Base-by-base conservation (phyloP, 495 filamentous ascomycete genomes). In the Penicillium canariense region DNA sequence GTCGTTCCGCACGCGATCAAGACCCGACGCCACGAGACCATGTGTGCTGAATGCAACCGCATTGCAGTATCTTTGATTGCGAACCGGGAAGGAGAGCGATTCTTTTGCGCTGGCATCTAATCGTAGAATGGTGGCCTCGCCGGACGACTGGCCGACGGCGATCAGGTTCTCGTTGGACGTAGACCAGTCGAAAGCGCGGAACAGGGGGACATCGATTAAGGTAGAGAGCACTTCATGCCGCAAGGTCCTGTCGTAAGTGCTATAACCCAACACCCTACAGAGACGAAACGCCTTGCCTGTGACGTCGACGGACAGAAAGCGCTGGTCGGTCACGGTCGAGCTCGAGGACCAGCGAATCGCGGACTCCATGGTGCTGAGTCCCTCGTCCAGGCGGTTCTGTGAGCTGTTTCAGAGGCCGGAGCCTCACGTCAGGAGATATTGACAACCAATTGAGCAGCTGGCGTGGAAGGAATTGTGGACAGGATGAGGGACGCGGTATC, bases 111-210 rank as follows among this genome's bases (percentile, higher is more conserved):
- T 76, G 46, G 85, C 81, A 58, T 90, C 83, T 43, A 97, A 80
- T 44, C 87, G 83, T 54, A 97, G 68, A 22, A 98, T 80, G 43
- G 87, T 87, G 53, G 91, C 88, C 59, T 94, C 85, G 27, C 94
- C 95, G 45, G 87, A 89, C 10, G 84, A 81, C 59, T 90, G 88
- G 25, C 94, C 94, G 14, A 97, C 84, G 25, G 88, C 91, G 36
- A 97, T 82, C 36, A 97, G 76, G 44, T 85, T 85, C 69, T 84
- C 83, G 56, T 89, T 78, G 15, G 79, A 77, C 9, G 89, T 86
- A 0, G 95, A 96, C 94, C 95, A 97, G 74, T 97, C 94, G 71
- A 96, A 97, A 25, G 92, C 90, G 46, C 86, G 90, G 63, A 96
- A 86, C 7, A 82, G 77, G n/a, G 91, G 91, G 15, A 97, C 81